A percentile compares a stretch with the other conserved stretches of the same genome.
phyloP scores from a whole-genome alignment of 371 early-diverging fungal genomes.

The Lichtheimia ornata region DNA sequence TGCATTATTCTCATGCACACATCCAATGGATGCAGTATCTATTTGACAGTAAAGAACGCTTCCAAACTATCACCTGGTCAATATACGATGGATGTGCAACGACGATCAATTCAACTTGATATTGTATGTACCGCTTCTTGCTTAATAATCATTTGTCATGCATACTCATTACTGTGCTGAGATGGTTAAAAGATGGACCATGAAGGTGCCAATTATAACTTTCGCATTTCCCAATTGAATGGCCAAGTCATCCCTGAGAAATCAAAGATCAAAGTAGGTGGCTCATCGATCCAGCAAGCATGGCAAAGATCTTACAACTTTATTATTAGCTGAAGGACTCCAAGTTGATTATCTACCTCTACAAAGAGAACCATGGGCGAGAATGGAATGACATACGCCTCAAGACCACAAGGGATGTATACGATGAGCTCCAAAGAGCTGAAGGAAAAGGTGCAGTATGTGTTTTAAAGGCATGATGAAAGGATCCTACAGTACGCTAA shows the following conservation, averaged over 20 bases:
- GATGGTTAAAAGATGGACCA: slow-evolving; percentile 16
- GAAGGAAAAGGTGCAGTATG: slow-evolving; percentile 17
- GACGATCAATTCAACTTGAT: slow-evolving; percentile 21
- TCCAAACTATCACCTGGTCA: slow-evolving; percentile 13
- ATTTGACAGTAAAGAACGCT: slow-evolving; percentile 20
- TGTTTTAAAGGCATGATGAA: too few species aligned
- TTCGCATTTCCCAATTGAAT: slow-evolving; percentile 23
- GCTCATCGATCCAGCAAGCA: too few species aligned
- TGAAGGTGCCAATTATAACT: slow-evolving; percentile 28
- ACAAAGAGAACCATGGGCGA: slow-evolving; percentile 22
- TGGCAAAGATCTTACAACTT: too few species aligned
- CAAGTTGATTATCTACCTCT: slow-evolving; percentile 22
- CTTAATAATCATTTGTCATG: too few species aligned
- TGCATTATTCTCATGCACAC: too few species aligned
- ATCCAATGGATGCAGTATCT: slow-evolving; percentile 11
- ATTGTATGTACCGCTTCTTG: slow-evolving; percentile 17
- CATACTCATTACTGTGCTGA: too few species aligned
- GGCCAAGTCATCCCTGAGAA: slow-evolving; percentile 18
- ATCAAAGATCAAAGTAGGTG: slow-evolving; percentile 16
- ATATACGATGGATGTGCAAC: slow-evolving; percentile 19
- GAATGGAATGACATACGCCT: slow-evolving; percentile 27
- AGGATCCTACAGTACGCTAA: too few species aligned
- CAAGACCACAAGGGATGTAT: slow-evolving; percentile 24
- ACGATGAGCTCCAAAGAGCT: slow-evolving; percentile 24
- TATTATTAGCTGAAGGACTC: slow-evolving; percentile 26